Evolutionary conservation across 2,329 filamentous ascomycete species (phyloP).

Genomic region (Parafenestella ontariensis): DNA sequence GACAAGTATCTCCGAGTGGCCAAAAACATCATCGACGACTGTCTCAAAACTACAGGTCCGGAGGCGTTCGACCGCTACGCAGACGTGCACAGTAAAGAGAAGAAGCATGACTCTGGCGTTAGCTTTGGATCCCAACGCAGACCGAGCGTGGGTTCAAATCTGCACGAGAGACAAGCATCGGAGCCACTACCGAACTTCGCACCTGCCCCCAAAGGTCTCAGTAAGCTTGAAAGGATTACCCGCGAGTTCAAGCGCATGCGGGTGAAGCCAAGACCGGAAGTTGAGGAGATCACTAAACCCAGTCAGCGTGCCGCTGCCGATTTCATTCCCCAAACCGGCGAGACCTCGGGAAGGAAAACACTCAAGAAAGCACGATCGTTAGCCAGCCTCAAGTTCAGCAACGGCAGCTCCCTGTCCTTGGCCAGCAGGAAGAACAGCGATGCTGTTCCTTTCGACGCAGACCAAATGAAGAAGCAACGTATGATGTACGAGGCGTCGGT

Average conservation of each 20-base stretch:
- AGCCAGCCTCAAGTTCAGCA: constrained; percentile 38
- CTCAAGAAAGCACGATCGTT: constrained; percentile 48
- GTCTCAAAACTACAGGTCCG: constrained; percentile 54
- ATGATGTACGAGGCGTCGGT: constrained; percentile 43
- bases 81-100: constrained; percentile 51
- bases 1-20: constrained; percentile 65
- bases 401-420: constrained; percentile 41
- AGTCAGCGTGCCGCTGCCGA: constrained; percentile 31
- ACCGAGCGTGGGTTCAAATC: constrained; percentile 37
- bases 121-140: constrained; percentile 59
- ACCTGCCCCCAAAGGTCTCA: constrained; percentile 45
- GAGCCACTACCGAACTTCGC: constrained; percentile 26
- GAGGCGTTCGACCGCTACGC: constrained; percentile 44
- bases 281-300: constrained; percentile 55
- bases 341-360: constrained; percentile 39
- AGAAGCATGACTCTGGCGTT: constrained; percentile 70
- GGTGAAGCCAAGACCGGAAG: constrained; percentile 58
- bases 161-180: constrained; percentile 33
- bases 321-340: constrained; percentile 20
- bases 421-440: constrained; percentile 45
- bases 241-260: constrained; percentile 66
- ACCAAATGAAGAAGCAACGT: constrained; percentile 48
- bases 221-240: constrained; percentile 66
- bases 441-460: constrained; percentile 40
- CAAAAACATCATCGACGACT: constrained; percentile 69